phyloP scores from a whole-genome alignment of 2,329 filamentous ascomycete species.

The Talaromyces rugulosus region DNA sequence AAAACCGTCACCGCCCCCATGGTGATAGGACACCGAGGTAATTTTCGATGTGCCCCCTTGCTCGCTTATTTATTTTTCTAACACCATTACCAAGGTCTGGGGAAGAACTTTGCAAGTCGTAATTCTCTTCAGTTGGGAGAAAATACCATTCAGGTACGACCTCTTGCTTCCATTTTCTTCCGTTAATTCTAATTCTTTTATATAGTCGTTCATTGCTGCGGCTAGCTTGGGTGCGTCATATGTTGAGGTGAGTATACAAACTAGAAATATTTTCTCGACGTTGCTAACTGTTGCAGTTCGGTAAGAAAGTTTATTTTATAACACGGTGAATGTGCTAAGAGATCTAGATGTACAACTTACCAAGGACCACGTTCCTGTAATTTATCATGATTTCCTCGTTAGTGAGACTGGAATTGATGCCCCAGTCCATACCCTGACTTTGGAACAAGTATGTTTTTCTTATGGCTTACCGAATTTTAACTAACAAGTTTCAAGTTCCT shows the following conservation, averaged over 20 bases:
- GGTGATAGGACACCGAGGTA: slow-evolving; percentile 64
- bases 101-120: slow-evolving; percentile 81
- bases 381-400: slow-evolving; percentile 97
- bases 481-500: slow-evolving; percentile 56
- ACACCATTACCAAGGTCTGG: slow-evolving; percentile 65
- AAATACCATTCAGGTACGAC: slow-evolving; percentile 68
- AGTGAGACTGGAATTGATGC: slow-evolving; percentile 97
- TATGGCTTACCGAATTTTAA: neutral
- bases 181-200: slow-evolving; percentile 27
- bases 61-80: slow-evolving; percentile 15
- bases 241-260: slow-evolving; percentile 50
- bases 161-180: neutral
- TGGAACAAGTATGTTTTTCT: slow-evolving; percentile 62
- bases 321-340: neutral
- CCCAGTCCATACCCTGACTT: slow-evolving; percentile 87
- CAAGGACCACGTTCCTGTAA: slow-evolving; percentile 97
- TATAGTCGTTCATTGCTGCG: slow-evolving; percentile 81
- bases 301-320: slow-evolving; percentile 14
- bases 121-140: slow-evolving; percentile 91
- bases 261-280: neutral
- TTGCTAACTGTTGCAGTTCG: slow-evolving; percentile 18
- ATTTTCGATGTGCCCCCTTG: slow-evolving; percentile 12
- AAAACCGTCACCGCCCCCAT: slow-evolving; percentile 86
- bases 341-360: slow-evolving; percentile 86
- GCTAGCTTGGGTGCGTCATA: slow-evolving; percentile 81